phyloP scores from a whole-genome alignment of 768 basidiomycete species.

The Agaricus blazei region DNA sequence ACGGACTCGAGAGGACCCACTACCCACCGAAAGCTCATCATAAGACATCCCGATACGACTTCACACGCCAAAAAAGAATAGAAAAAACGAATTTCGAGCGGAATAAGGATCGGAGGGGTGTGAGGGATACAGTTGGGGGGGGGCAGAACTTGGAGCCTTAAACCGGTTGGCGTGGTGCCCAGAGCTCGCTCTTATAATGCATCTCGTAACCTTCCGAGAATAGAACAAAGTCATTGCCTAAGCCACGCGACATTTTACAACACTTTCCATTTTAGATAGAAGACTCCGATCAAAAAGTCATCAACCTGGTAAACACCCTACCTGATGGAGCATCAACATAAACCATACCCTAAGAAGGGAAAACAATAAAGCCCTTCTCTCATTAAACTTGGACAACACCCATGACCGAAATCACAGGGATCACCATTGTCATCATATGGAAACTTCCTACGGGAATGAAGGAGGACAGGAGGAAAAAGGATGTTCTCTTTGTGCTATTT shows the following conservation, averaged over 20 bases:
- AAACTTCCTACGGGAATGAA: too few species aligned
- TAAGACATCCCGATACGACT: conserved; percentile 8
- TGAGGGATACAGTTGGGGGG: neutral
- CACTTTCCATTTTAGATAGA: neutral
- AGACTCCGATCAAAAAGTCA: conserved; percentile 4
- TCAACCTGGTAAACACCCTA: neutral
- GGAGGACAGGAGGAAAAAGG: too few species aligned
- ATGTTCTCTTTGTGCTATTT: too few species aligned
- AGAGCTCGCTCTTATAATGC: conserved; percentile 3
- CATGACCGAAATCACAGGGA: too few species aligned
- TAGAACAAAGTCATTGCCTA: conserved; percentile 7
- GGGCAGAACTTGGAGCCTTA: neutral
- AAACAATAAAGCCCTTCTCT: conserved; percentile 3
- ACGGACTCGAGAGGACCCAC: neutral
- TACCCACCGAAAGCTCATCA: conserved; percentile 4
- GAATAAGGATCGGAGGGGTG: neutral
- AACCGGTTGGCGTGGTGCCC: conserved; percentile 2
- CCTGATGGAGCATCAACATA: conserved; percentile 6
- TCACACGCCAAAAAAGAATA: neutral
- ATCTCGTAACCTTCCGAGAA: neutral
- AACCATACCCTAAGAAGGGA: conserved; percentile 2
- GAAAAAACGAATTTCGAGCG: neutral
- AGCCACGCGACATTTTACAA: conserved; percentile 10
- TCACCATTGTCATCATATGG: too few species aligned
- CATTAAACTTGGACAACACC: neutral